Conservation (phyloP, 768 basidiomycete species). For the Auriscalpium vulgare region DNA sequence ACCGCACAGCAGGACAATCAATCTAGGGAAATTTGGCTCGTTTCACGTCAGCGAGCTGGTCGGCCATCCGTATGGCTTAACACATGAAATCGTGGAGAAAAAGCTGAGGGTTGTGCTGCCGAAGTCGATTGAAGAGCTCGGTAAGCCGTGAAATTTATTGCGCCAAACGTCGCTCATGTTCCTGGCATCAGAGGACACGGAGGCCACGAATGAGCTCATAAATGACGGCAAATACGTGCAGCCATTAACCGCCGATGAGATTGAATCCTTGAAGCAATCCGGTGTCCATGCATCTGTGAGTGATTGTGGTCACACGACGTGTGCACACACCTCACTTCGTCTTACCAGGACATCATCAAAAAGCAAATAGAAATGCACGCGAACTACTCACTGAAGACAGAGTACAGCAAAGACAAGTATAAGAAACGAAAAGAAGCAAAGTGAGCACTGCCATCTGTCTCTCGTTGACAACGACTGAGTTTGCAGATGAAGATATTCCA, state of each 20-base stretch:
- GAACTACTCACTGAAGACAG: conserved; percentile 89
- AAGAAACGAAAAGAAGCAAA: conserved; percentile 95
- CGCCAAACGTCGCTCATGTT: neutral
- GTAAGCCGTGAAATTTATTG: conserved; percentile 33
- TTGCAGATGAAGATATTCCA: conserved; percentile 58
- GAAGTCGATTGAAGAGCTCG: conserved; percentile 67
- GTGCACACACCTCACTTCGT: neutral
- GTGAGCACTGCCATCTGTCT: conserved; percentile 34
- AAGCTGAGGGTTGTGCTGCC: conserved; percentile 56
- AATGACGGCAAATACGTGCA: conserved; percentile 82
- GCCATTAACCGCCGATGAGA: conserved; percentile 76
- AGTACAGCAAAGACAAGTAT: conserved; percentile 98
- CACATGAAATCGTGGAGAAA: conserved; percentile 78
- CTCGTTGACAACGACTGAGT: conserved; percentile 2
- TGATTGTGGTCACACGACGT: neutral
- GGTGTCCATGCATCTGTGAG: conserved; percentile 72
- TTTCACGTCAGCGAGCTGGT: conserved; percentile 76
- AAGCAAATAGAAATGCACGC: conserved; percentile 90
- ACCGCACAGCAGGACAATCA: conserved; percentile 43
- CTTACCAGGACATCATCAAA: conserved; percentile 81
- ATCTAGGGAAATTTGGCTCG: conserved; percentile 79
- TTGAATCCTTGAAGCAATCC: conserved; percentile 72
- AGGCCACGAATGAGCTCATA: conserved; percentile 94
- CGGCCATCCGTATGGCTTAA: conserved; percentile 77
- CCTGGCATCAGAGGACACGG: conserved; percentile 72